phyloP scores from a whole-genome alignment of 495 filamentous ascomycete species.

The Neurospora tetraspora region DNA sequence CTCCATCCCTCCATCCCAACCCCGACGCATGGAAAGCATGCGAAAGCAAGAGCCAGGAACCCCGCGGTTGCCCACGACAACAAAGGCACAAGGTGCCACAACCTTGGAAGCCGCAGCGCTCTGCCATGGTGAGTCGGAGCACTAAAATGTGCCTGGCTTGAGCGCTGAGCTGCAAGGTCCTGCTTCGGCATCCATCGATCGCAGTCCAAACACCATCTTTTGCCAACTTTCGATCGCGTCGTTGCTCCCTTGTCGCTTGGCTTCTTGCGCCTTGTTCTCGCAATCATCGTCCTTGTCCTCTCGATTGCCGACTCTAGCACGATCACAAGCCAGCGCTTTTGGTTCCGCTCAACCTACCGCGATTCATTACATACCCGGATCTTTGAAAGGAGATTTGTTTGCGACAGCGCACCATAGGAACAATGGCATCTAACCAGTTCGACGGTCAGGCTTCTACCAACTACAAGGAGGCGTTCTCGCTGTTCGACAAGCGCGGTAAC shows the following conservation, averaged over 20 bases:
- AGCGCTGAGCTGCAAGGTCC: neutral
- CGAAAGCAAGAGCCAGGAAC: conserved; percentile 4
- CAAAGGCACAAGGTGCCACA: conserved; percentile 4
- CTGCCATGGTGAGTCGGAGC: neutral
- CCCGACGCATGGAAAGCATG: neutral
- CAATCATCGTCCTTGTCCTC: neutral
- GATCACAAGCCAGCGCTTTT: neutral
- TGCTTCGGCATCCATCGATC: neutral
- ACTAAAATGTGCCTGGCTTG: neutral
- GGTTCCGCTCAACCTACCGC: neutral
- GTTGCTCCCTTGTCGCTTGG: neutral
- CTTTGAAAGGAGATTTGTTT: neutral
- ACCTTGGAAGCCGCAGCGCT: neutral
- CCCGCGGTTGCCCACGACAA: conserved; percentile 19
- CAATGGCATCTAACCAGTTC: conserved; percentile 39
- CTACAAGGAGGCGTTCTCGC: conserved; percentile 99
- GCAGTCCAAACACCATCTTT: neutral
- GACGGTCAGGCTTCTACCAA: conserved; percentile 83
- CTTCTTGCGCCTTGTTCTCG: neutral
- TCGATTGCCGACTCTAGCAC: neutral
- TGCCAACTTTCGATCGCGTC: neutral
- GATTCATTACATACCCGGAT: neutral
- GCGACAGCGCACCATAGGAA: conserved; percentile 6
- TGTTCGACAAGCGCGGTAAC: conserved; percentile 97
- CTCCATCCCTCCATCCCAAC: neutral